These are phyloP conservation scores for Aspergillus heteromorphus DNA, from an alignment of 495 filamentous ascomycete species.

Conservation along the genomic window DNA sequence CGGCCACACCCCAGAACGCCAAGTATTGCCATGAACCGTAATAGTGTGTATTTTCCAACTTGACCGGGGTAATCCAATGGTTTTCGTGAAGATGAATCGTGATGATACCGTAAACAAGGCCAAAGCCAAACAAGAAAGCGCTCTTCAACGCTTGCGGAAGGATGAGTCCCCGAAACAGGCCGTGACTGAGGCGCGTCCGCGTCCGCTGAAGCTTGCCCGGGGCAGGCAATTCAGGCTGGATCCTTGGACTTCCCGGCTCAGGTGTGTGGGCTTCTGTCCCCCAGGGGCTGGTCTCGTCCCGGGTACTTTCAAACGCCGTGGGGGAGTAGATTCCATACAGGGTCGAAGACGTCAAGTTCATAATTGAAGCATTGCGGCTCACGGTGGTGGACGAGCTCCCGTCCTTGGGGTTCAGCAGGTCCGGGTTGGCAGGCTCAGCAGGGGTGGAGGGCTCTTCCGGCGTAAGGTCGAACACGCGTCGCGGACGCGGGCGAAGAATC, in stretches of 20 bases:
- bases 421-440: conserved; percentile 30
- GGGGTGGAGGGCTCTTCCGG: conserved; percentile 48
- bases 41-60: conserved; percentile 53
- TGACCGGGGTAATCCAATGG: conserved; percentile 57
- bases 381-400: conserved; percentile 29
- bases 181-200: conserved; percentile 37
- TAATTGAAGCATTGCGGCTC: conserved; percentile 66
- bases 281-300: conserved; percentile 58
- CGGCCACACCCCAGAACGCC: conserved; percentile 73
- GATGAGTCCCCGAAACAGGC: conserved; percentile 40
- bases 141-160: conserved; percentile 48
- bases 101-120: conserved; percentile 77
- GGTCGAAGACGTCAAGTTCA: conserved; percentile 85
- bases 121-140: conserved; percentile 70
- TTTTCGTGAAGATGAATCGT: conserved; percentile 78
- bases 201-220: conserved; percentile 28
- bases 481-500: conserved; percentile 66
- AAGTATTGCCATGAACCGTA: conserved; percentile 64
- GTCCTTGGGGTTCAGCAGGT: conserved; percentile 29
- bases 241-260: conserved; percentile 18
- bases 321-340: conserved; percentile 87
- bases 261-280: conserved; percentile 67
- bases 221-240: conserved; percentile 22
- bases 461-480: conserved; percentile 65
- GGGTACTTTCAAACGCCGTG: conserved; percentile 47